Conservation (phyloP, 1,284 basidiomycete genomes). For the Sparassis latifolia region DNA sequence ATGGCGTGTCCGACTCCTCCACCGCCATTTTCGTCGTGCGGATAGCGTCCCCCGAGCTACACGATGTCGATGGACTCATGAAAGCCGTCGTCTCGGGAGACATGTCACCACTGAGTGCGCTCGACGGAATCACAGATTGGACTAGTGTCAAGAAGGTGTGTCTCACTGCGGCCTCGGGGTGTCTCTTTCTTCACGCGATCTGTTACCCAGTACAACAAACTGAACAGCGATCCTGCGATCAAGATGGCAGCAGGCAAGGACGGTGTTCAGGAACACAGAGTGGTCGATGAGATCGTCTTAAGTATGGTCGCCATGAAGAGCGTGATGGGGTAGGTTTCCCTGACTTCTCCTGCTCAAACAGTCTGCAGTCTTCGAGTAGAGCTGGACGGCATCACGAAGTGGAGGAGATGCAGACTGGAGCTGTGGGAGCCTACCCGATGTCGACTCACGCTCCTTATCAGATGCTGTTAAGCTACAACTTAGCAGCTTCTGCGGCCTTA, state of each 20-base stretch:
- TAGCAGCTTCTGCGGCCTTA: too few species aligned
- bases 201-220: constrained; percentile 64
- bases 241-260: constrained; percentile 31
- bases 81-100: constrained; percentile 50
- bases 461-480: too few species aligned
- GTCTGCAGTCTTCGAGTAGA: too few species aligned
- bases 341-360: neutral
- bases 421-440: too few species aligned
- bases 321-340: constrained; percentile 40
- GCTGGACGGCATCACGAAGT: too few species aligned
- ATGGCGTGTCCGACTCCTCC: constrained; percentile 72
- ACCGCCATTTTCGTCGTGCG: constrained; percentile 69
- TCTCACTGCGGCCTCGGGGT: neutral
- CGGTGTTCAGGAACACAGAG: constrained; percentile 31
- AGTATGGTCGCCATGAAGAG: constrained; percentile 80
- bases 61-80: constrained; percentile 45
- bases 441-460: too few species aligned
- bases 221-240: constrained; percentile 48
- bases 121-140: constrained; percentile 65
- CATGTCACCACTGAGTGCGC: constrained; percentile 37
- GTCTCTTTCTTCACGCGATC: neutral
- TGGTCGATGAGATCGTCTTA: constrained; percentile 62
- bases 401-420: too few species aligned
- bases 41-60: constrained; percentile 39
- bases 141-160: constrained; percentile 62